Percentiles rank a stretch among this genome's conserved stretches.
Evolutionary conservation across 495 filamentous ascomycete species (phyloP).

Genomic region (Xylaria telfairii): DNA sequence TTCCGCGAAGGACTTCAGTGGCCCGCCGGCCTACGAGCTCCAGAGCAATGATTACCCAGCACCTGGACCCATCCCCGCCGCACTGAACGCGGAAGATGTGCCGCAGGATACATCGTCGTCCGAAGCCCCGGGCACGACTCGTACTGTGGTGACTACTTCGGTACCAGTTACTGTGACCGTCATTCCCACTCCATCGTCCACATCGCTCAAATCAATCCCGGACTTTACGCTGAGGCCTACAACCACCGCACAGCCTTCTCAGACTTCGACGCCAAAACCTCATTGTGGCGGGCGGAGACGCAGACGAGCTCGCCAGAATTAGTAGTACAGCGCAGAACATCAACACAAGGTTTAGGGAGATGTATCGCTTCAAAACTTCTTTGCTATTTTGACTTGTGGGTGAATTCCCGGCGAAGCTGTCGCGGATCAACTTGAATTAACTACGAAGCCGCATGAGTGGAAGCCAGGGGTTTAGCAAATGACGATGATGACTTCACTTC

Average conservation of each 20-base stretch:
- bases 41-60: constrained; percentile 23
- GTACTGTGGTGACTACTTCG: not conserved
- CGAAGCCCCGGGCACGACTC: constrained; percentile 7
- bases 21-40: constrained; percentile 56
- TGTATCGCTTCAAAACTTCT: not conserved
- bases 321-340: not conserved
- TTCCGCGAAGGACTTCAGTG: constrained; percentile 47
- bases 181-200: constrained; percentile 10
- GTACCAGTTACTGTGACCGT: constrained; percentile 14
- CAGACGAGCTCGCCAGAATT: not conserved
- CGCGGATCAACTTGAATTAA: not conserved
- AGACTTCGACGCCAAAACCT: constrained; percentile 11
- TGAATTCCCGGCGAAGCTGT: not conserved
- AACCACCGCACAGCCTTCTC: not conserved
- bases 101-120: constrained; percentile 7
- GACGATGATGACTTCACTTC: constrained; percentile 12
- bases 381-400: not conserved
- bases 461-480: not conserved
- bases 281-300: constrained; percentile 14
- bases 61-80: constrained; percentile 18
- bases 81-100: constrained; percentile 11
- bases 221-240: constrained; percentile 22
- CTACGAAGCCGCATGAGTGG: not conserved
- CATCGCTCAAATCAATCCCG: not conserved
- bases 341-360: not conserved